Evolutionary conservation across 2,329 filamentous ascomycete species (phyloP).

Genomic region (Hortaea sp.): DNA sequence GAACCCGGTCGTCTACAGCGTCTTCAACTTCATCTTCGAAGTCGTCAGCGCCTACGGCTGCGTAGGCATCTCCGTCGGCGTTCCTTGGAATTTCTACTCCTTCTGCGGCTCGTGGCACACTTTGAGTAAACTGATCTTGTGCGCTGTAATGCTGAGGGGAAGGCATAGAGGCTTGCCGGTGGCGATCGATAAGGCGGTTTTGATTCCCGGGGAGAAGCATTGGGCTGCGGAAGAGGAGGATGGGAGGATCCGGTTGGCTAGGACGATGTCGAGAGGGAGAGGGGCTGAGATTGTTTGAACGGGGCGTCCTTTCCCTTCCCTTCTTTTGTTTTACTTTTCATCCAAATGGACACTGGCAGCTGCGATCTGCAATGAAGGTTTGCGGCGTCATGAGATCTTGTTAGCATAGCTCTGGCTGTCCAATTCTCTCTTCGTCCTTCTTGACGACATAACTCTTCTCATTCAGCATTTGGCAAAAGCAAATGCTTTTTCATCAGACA

Average conservation of each 20-base stretch:
- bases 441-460: too few species aligned
- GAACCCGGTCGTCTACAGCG: constrained; percentile 28
- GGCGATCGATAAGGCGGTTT: constrained; percentile 40
- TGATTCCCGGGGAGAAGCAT: constrained; percentile 28
- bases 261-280: constrained; percentile 9
- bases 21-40: constrained; percentile 39
- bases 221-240: constrained; percentile 28
- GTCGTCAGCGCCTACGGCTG: constrained; percentile 32
- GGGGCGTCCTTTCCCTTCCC: too few species aligned
- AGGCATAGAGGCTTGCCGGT: constrained; percentile 47
- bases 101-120: constrained; percentile 41
- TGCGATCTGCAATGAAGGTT: too few species aligned
- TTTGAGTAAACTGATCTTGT: constrained; percentile 45
- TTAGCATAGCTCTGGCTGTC: too few species aligned
- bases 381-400: too few species aligned
- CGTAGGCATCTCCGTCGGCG: constrained; percentile 38
- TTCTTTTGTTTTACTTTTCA: too few species aligned
- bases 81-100: constrained; percentile 34
- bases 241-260: constrained; percentile 15
- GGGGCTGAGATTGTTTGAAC: not conserved
- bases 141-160: constrained; percentile 46
- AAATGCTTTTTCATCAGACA: too few species aligned
- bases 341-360: too few species aligned
- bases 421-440: too few species aligned
- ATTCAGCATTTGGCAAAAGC: too few species aligned